These are phyloP conservation scores for Mycena polygramma DNA, from an alignment of 768 basidiomycete genomes.

Conservation along the genomic window DNA sequence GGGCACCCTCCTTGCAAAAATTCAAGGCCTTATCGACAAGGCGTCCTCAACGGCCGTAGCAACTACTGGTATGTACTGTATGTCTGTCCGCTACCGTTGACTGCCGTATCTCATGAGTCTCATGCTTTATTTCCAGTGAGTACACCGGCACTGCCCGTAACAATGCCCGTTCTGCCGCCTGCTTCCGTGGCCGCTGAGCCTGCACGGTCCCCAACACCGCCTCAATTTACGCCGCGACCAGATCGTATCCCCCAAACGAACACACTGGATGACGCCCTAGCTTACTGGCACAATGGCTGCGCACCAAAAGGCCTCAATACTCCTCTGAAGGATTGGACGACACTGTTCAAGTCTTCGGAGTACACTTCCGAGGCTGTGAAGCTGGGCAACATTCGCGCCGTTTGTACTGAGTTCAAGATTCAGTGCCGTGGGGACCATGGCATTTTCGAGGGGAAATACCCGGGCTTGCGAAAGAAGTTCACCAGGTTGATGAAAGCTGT, in stretches of 20 bases:
- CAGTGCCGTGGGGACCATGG: neutral
- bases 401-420: conserved; percentile 16
- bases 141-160: neutral
- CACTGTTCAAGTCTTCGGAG: conserved; percentile 21
- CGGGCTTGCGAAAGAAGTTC: conserved; percentile 20
- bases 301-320: conserved; percentile 30
- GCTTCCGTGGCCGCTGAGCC: neutral
- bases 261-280: conserved; percentile 37
- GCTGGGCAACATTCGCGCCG: conserved; percentile 18
- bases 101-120: too few species aligned
- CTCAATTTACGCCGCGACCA: neutral
- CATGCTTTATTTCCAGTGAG: too few species aligned
- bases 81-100: too few species aligned
- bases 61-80: too few species aligned
- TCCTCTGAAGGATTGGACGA: conserved; percentile 35
- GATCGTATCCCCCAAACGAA: conserved; percentile 35
- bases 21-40: neutral
- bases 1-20: neutral
- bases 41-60: too few species aligned
- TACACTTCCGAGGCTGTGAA: conserved; percentile 29
- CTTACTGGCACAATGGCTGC: conserved; percentile 36
- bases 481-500: conserved; percentile 24
- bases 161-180: neutral
- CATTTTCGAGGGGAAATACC: conserved; percentile 7
- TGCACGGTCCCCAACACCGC: neutral